A percentile compares a stretch with the other conserved stretches of the same genome.
Conservation (phyloP, 1,139 yeast genomes). For the Saccharomyces hybrid region DNA sequence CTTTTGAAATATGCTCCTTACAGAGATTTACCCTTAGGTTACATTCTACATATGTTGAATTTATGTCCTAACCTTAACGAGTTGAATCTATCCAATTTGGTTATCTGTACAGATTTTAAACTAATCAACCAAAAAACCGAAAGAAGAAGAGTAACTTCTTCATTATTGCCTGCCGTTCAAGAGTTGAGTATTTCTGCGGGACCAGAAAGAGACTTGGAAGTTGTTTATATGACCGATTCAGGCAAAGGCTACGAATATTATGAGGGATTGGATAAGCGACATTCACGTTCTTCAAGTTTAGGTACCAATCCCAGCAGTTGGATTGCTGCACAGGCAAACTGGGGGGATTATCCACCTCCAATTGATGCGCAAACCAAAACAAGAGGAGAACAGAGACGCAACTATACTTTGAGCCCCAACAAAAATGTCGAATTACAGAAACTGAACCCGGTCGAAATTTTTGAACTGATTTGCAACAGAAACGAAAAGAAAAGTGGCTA, state of each 20-base stretch:
- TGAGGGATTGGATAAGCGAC: constrained; percentile 5
- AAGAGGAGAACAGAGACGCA: constrained; percentile 14
- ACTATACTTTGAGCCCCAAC: constrained; percentile 5
- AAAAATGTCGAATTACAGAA: constrained; percentile 12
- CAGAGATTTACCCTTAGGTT: constrained; percentile 64
- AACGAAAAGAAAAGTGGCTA: constrained; percentile 1
- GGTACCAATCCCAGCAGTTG: constrained; percentile 10
- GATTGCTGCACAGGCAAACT: constrained; percentile 6
- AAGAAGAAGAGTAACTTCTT: constrained; percentile 14
- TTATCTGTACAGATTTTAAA: constrained; percentile 54
- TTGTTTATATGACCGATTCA: constrained; percentile 27
- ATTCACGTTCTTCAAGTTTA: constrained; percentile 7
- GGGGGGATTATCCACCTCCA: constrained; percentile 20
- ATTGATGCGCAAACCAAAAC: constrained; percentile 18
- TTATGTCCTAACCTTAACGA: constrained; percentile 49
- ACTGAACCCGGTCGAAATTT: constrained; percentile 17
- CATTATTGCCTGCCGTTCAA: constrained; percentile 18
- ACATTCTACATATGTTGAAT: constrained; percentile 50
- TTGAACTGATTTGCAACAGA: constrained; percentile 11
- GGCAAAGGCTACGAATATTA: constrained; percentile 23
- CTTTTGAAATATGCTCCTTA: constrained; percentile 50
- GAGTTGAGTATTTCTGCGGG: constrained; percentile 12
- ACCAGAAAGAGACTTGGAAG: constrained; percentile 15
- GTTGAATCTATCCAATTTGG: constrained; percentile 47
- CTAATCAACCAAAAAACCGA: constrained; percentile 25